Base-by-base conservation (phyloP, 805 yeast genomes). In the Kodamaea nitidulidarum region DNA sequence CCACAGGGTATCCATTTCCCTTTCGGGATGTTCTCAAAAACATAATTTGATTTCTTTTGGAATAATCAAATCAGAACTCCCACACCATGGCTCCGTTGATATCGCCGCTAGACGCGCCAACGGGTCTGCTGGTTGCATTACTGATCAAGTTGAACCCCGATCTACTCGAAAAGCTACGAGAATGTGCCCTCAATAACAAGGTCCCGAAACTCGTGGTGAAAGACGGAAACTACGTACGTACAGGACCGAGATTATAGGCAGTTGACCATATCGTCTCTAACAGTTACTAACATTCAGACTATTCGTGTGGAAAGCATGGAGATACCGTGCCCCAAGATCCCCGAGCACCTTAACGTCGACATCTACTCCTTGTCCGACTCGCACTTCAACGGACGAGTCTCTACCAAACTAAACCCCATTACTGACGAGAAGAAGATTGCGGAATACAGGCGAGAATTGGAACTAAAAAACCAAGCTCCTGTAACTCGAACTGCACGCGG, bases 321-420 rank as follows among this genome's bases (percentile, higher is more conserved):
- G 18, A 63, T 52, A 32, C 70, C 71, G 9, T 67, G 70, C 42
- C 42, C 54, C 15, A 50, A 50, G 18, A 46, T 58, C 14, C 61
- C 60, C 12, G 73, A 67, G 41, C 58, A 55, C 31, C 58, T 63
- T 40, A 63, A 63, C 33, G 57, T 65, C 17, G 68, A 63, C 41
- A 44, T 67, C 4, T 67, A 65, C 48, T 35, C 42, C 9, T 31
- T 41, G 12, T 43, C 41, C 15, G 43, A 41, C 10, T 45, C 45
- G 28, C 32, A 30, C 27, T 62, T 53, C 43, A 43, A 59, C 9
- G 72, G 72, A 14, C 50, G 65, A 32, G 56, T 67, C 31, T 37
- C 52, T 27, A 50, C 52, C 36, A 55, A 59, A 35, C 52, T 66
- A 39, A 61, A 50, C 38, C 61, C 63, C 11, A 46, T 55, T 28